Evolutionary conservation across 441 rosid species (phyloP), one percentile per base, ranked within the genome.

Genomic region (Bruguiera hainesii): DNA sequence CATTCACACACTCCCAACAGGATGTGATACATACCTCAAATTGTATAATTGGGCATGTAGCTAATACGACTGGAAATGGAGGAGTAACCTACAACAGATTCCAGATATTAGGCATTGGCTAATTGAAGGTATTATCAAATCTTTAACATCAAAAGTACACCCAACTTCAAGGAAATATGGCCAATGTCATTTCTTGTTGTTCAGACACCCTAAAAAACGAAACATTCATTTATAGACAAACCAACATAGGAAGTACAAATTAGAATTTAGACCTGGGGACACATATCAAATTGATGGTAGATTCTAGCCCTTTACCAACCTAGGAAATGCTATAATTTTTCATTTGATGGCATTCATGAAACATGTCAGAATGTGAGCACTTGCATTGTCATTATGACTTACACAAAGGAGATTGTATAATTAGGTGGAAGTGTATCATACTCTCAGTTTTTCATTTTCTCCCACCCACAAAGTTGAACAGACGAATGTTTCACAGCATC

Each of bases 31-130:
- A 71, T 84, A 89, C 96, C 97, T 84, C 84, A 73, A 91, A 91
- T 72, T 87, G 87, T 70, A 89, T 67, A 56, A 81, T 78, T 1
- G 96, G 97, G 79, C 89, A 80, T 35, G 86, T 69, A 52, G 88
- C 86, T 72, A 91, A 73, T 66, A 82, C 82, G 46, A 81, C 70
- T 13, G 96, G 96, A 76, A 82, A 89, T 58, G 89, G 74, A 64
- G 96, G 97, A 7, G 96, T 87, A 59, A 89, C 97, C 97, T 89
- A 73, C 65, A 86, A 68, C 63, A 79, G 74, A 78, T 75, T 67
- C 48, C 39, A 66, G 6, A 39, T 46, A 75, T 78, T 64, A 81
- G 79, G 57, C 73, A 72, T 37, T 31, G 53, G 50, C 31, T 56
- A 25, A 37, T 23, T 55, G 48, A 51, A 65, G 30, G 48, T 37